Conservation (phyloP, 2,329 filamentous ascomycete species). For the Ceratocystis variospora region DNA sequence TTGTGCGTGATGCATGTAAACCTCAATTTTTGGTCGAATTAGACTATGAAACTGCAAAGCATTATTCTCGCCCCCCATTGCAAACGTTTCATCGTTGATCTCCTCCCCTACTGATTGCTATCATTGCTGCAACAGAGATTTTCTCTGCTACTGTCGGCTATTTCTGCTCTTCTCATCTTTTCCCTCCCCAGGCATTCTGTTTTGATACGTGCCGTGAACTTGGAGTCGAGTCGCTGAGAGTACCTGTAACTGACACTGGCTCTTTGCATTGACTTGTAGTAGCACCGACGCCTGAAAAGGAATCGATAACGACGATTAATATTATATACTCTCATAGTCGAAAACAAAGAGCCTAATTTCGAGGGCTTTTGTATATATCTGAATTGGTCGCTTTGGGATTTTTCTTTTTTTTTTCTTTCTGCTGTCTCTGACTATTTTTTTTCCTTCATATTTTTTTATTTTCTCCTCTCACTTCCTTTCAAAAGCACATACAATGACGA, state of each 20-base stretch:
- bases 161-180: not conserved
- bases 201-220: not conserved
- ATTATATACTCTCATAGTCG: not conserved
- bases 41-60: conserved; percentile 3
- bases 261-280: not conserved
- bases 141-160: not conserved
- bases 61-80: not conserved
- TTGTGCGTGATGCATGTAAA: not conserved
- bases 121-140: not conserved
- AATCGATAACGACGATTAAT: conserved; percentile 1
- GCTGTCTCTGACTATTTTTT: not conserved
- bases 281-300: not conserved
- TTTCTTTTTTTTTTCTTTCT: conserved; percentile 6
- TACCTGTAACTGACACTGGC: not conserved
- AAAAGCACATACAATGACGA: conserved; percentile 34
- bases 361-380: not conserved
- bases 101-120: not conserved
- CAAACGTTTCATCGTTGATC: conserved; percentile 8
- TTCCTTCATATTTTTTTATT: not conserved
- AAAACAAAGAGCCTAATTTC: not conserved
- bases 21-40: not conserved
- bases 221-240: not conserved
- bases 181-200: not conserved
- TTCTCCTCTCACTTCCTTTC: not conserved
- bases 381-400: not conserved